Evolutionary conservation across 2,329 filamentous ascomycete species (phyloP).

Genomic region (Drechslerella coelobrocha): DNA sequence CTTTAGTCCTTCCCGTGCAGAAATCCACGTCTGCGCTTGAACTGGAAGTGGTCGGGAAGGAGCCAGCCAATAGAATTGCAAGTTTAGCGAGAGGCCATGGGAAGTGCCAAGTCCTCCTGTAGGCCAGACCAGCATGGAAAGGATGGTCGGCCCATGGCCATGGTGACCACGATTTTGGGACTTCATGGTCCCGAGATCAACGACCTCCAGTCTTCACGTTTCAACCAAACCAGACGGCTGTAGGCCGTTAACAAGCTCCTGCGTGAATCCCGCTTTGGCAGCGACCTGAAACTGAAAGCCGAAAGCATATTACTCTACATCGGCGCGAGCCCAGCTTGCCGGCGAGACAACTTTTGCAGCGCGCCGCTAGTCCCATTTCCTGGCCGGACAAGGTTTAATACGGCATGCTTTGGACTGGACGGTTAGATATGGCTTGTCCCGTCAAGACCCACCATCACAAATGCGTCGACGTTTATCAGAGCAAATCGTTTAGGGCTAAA

Average conservation of each 20-base stretch:
- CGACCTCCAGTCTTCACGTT: too few species aligned
- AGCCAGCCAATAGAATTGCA: constrained; percentile 24
- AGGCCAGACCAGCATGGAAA: too few species aligned
- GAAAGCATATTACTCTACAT: constrained; percentile 11
- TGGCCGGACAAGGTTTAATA: constrained; percentile 29
- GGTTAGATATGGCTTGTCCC: constrained; percentile 49
- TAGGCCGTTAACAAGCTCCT: too few species aligned
- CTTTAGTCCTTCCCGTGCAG: too few species aligned
- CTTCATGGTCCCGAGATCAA: too few species aligned
- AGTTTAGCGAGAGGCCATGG: constrained; percentile 34
- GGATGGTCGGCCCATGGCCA: too few species aligned
- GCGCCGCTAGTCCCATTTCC: not conserved
- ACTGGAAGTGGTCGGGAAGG: constrained; percentile 11
- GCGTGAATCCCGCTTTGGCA: too few species aligned
- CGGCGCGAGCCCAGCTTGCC: constrained; percentile 18
- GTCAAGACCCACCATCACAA: constrained; percentile 37
- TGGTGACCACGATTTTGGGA: not conserved
- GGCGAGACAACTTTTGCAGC: constrained; percentile 22
- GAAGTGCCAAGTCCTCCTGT: not conserved
- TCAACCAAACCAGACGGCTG: too few species aligned
- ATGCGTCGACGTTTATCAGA: constrained; percentile 42
- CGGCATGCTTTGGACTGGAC: constrained; percentile 13
- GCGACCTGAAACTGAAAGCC: constrained; percentile 18
- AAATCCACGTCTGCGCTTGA: too few species aligned
- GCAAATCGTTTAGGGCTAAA: constrained; percentile 14